Base-by-base conservation (phyloP, 139 green algal genomes). In the Deuterostichococcus epilithicus region DNA sequence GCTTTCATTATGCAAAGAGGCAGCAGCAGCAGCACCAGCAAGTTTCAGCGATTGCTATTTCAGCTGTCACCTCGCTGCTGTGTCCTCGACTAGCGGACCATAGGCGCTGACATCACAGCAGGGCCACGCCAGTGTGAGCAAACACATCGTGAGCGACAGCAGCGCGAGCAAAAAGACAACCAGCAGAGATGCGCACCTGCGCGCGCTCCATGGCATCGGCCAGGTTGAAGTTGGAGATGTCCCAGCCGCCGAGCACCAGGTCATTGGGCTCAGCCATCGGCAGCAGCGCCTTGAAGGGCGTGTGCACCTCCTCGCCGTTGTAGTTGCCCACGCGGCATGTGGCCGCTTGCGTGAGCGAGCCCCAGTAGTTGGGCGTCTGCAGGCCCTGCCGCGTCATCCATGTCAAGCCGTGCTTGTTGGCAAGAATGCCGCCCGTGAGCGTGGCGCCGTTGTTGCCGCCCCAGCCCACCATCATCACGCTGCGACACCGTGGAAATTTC, bases 371-470 rank as follows among this genome's bases (percentile, higher is more conserved):
- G n/a, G 96, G 94, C 82, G 92, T 92, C 39, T 90, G 84, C 32
- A 98, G 82, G 25, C 96, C 96, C 18, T 99, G 92, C 86, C 98
- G 99, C 37, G 96, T 99, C 87, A 95, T 95, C 96, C 96, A 99
- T 26, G 94, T 98, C 52, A 99, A 94, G 74, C 94, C 94, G 37
- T 94, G 86, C 77, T 97, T 95, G 86, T 99, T 99, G 25, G 96
- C 95, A 3, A 99, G 88, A 44, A 99, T 92, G 58, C 94, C 94
- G 35, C 87, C 96, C 6, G 89, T 96, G 3, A 99, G 79, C 20
- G 96, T 99, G n/a, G 92, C 93, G 30, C 96, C 96, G 81, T 99
- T 99, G 88, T 99, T 99, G 59, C 96, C 96, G 42, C 96, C 96
- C 87, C 90, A 94, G 47, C 96, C 96, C 5, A 99, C 96, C 0